A percentile compares a stretch with the other conserved stretches of the same genome.
These are phyloP conservation scores for Alternaria metachromatica DNA, from an alignment of 2,329 filamentous ascomycete species.

Conservation along the genomic window DNA sequence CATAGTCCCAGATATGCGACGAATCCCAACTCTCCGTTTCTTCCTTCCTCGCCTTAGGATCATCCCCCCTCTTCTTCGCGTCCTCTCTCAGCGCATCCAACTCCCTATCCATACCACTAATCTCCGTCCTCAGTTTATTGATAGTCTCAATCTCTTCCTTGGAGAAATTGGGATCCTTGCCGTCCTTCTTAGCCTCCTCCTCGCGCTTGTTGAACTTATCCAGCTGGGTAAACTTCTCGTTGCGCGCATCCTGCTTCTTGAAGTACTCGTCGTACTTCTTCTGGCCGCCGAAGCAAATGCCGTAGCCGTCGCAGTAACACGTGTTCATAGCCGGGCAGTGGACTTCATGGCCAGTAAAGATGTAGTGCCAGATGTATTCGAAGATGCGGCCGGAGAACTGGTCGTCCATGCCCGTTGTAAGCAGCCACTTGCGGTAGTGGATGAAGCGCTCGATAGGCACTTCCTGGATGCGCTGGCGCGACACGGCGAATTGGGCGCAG, in stretches of 20 bases:
- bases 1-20: slow-evolving; percentile 46
- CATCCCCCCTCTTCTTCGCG: slow-evolving; percentile 44
- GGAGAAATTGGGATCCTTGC: slow-evolving; percentile 27
- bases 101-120: slow-evolving; percentile 35
- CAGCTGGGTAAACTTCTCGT: slow-evolving; percentile 51
- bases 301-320: slow-evolving; percentile 70
- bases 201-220: slow-evolving; percentile 48
- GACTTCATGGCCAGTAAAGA: slow-evolving; percentile 49
- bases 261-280: slow-evolving; percentile 59
- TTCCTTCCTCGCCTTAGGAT: slow-evolving; percentile 36
- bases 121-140: slow-evolving; percentile 25
- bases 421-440: slow-evolving; percentile 61
- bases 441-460: slow-evolving; percentile 60
- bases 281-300: slow-evolving; percentile 64
- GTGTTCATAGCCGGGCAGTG: slow-evolving; percentile 49
- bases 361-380: slow-evolving; percentile 52
- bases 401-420: slow-evolving; percentile 47
- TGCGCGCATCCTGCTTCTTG: slow-evolving; percentile 52
- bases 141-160: slow-evolving; percentile 30
- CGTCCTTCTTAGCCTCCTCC: slow-evolving; percentile 41
- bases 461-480: slow-evolving; percentile 56
- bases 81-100: slow-evolving; percentile 38
- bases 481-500: slow-evolving; percentile 64
- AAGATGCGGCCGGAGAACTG: slow-evolving; percentile 49
- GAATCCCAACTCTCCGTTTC: slow-evolving; percentile 46